These are phyloP conservation scores for Gymnopilus junonius DNA, from an alignment of 768 basidiomycete genomes.

Conservation along the genomic window DNA sequence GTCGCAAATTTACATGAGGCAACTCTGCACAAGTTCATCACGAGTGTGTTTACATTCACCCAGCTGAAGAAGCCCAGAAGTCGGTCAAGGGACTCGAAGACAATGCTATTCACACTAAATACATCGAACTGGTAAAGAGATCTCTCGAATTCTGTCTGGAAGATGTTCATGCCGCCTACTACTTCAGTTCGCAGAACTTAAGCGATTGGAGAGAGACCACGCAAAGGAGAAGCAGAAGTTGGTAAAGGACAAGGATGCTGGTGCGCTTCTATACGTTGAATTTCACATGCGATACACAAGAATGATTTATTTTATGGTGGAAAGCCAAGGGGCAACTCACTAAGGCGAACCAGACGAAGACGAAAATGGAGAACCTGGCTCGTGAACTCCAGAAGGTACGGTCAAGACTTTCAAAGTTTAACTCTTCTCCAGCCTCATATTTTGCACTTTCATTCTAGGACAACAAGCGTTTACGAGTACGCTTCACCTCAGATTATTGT, in stretches of 20 bases:
- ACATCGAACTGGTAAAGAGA: constrained; percentile 79
- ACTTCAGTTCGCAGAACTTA: constrained; percentile 83
- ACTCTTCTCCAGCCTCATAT: constrained; percentile 17
- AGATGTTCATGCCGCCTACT: constrained; percentile 12
- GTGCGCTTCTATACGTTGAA: constrained; percentile 40
- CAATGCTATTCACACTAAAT: constrained; percentile 83
- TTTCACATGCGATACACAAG: constrained; percentile 13
- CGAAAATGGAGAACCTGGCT: constrained; percentile 89
- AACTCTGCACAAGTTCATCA: constrained; percentile 7
- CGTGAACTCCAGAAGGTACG: constrained; percentile 87
- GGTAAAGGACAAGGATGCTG: constrained; percentile 88
- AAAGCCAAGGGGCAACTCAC: constrained; percentile 83
- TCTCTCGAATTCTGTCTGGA: constrained; percentile 15
- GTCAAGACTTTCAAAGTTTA: constrained; percentile 18
- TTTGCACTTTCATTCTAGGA: constrained; percentile 52
- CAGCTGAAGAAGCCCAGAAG: constrained; percentile 89
- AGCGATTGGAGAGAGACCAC: constrained; percentile 85
- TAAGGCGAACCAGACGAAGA: constrained; percentile 87
- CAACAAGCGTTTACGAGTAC: constrained; percentile 85
- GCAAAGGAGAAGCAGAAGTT: constrained; percentile 93
- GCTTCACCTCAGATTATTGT: constrained; percentile 22
- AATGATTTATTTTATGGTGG: not conserved
- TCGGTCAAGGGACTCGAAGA: constrained; percentile 84
- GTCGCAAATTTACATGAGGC: constrained; percentile 33
- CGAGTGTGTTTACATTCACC: constrained; percentile 17